A percentile compares a stretch with the other conserved stretches of the same genome.
Evolutionary conservation across 805 yeast species (phyloP).

Genomic region (Starmerella riodocensis): DNA sequence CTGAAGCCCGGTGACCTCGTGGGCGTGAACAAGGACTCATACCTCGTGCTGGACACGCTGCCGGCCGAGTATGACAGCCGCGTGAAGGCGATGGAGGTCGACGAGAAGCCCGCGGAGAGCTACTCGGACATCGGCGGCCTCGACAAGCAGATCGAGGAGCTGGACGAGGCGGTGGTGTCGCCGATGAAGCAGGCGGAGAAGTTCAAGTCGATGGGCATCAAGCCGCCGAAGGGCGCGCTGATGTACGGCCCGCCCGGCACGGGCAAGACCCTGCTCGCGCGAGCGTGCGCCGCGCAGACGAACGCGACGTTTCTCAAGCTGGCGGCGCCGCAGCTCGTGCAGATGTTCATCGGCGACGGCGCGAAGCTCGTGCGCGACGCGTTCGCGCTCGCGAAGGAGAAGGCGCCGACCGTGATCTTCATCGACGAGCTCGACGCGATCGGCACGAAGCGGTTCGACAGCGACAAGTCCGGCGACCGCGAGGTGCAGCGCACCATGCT

Average conservation of each 20-base stretch:
- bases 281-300: conserved; percentile 98
- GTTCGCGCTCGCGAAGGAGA: conserved; percentile 91
- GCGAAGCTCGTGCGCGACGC: conserved; percentile 96
- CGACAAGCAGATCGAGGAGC: conserved; percentile 95
- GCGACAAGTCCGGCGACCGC: conserved; percentile 94
- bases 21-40: conserved; percentile 95
- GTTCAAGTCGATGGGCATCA: conserved; percentile 84
- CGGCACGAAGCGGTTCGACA: conserved; percentile 95
- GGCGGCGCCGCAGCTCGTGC: conserved; percentile 97
- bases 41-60: conserved; percentile 78
- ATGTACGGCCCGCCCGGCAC: conserved; percentile 99
- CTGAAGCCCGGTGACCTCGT: conserved; percentile 95
- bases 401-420: conserved; percentile 95
- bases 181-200: conserved; percentile 98
- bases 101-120: conserved; percentile 95
- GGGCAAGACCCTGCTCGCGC: conserved; percentile 90
- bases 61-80: conserved; percentile 97
- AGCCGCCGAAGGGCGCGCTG: conserved; percentile 95
- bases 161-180: conserved; percentile 93
- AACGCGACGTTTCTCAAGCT: conserved; percentile 91
- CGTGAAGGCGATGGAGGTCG: conserved; percentile 99
- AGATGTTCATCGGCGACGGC: conserved; percentile 98
- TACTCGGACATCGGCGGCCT: conserved; percentile 96
- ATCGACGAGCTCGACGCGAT: conserved; percentile 98
- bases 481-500: conserved; percentile 99